These are phyloP conservation scores for Coprinellus micaceus DNA, from an alignment of 768 basidiomycete species.

Conservation along the genomic window DNA sequence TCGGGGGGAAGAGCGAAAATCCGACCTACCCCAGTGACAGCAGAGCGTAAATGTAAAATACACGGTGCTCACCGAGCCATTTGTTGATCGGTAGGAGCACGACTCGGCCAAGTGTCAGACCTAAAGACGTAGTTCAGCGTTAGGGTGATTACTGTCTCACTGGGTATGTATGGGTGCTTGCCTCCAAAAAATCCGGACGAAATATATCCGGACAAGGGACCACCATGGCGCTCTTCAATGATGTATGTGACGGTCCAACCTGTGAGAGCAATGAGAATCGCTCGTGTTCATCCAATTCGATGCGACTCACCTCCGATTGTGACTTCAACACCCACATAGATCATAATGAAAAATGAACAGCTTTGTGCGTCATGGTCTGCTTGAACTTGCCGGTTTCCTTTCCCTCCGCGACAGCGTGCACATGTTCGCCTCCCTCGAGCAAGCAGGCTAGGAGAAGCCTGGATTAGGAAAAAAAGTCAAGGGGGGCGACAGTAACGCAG, in stretches of 20 bases:
- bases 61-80: not conserved
- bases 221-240: conserved; percentile 23
- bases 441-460: conserved; percentile 59
- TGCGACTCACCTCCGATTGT: conserved; percentile 42
- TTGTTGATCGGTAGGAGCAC: conserved; percentile 53
- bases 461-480: conserved; percentile 50
- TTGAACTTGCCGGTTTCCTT: conserved; percentile 25
- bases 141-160: no score
- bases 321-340: conserved; percentile 71
- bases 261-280: conserved; percentile 11
- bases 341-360: conserved; percentile 62
- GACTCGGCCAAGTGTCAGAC: conserved; percentile 55
- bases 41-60: not conserved
- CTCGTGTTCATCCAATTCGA: not conserved
- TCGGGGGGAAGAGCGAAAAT: no score
- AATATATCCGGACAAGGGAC: conserved; percentile 14
- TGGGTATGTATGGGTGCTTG: conserved; percentile 7
- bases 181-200: conserved; percentile 20
- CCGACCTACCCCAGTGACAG: not conserved
- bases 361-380: conserved; percentile 49
- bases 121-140: no score
- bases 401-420: conserved; percentile 23
- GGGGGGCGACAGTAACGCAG: not conserved
- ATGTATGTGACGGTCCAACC: conserved; percentile 63
- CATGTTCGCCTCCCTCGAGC: conserved; percentile 46